These are phyloP conservation scores for Diplodia scrobiculata DNA, from an alignment of 2,329 filamentous ascomycete genomes.

Conservation along the genomic window DNA sequence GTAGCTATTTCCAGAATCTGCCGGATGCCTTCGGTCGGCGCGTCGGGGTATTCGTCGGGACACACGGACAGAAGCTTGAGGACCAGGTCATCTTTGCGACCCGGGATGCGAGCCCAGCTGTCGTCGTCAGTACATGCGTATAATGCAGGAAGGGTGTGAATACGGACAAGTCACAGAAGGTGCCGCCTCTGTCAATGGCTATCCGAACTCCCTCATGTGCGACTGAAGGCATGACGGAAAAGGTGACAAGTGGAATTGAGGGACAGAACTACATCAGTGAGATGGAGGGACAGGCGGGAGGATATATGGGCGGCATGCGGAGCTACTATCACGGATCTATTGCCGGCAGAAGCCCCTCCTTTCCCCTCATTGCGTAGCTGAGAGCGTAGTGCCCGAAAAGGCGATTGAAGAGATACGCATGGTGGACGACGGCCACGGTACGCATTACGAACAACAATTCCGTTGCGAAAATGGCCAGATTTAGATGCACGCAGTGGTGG, in stretches of 20 bases:
- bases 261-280: not conserved
- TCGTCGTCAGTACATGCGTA: conserved; percentile 30
- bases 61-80: conserved; percentile 40
- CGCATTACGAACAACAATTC: conserved; percentile 9
- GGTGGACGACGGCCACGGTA: not conserved
- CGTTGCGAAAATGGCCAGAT: not conserved
- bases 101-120: conserved; percentile 82
- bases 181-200: conserved; percentile 59
- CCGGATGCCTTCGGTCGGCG: conserved; percentile 41
- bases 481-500: not conserved
- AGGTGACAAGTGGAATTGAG: not conserved
- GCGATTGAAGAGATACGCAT: conserved; percentile 13
- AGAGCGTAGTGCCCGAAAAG: not conserved
- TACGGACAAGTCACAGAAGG: conserved; percentile 19
- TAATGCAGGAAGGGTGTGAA: not conserved
- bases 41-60: conserved; percentile 39
- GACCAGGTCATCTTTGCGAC: conserved; percentile 71
- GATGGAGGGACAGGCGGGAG: conserved; percentile 4
- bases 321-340: conserved; percentile 23
- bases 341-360: conserved; percentile 17
- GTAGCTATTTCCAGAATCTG: conserved; percentile 35
- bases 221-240: conserved; percentile 22
- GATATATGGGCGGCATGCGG: conserved; percentile 22
- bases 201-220: conserved; percentile 64
- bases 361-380: conserved; percentile 12